A percentile compares a stretch with the other conserved stretches of the same genome.
Conservation (phyloP, 2,329 filamentous ascomycete genomes). For the Amphichorda felina region DNA sequence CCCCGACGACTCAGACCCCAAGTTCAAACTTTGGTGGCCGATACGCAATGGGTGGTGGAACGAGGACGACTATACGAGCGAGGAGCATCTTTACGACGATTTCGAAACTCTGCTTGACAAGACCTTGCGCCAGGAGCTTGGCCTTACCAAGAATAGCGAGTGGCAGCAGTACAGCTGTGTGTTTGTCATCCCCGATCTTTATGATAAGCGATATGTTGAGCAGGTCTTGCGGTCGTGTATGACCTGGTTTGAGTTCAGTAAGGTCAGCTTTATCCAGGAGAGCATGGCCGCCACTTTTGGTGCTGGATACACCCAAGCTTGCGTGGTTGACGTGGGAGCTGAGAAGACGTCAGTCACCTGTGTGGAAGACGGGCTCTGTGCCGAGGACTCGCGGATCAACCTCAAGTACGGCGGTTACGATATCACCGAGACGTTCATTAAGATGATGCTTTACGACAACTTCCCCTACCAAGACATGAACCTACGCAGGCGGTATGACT, state of each 20-base stretch:
- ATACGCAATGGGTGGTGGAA: slow-evolving; percentile 80
- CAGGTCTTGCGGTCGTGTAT: slow-evolving; percentile 76
- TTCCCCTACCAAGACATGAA: slow-evolving; percentile 96
- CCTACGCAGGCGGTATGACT: slow-evolving; percentile 79
- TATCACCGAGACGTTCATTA: slow-evolving; percentile 87
- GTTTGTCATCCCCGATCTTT: slow-evolving; percentile 93
- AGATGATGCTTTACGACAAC: slow-evolving; percentile 95
- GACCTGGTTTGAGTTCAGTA: slow-evolving; percentile 78
- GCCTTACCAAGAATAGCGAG: slow-evolving; percentile 62
- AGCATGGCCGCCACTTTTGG: slow-evolving; percentile 91
- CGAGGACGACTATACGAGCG: slow-evolving; percentile 73
- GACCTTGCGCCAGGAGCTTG: slow-evolving; percentile 75
- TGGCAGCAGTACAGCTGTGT: slow-evolving; percentile 91
- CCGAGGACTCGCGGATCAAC: slow-evolving; percentile 91
- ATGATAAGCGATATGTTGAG: slow-evolving; percentile 87
- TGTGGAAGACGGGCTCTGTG: slow-evolving; percentile 88
- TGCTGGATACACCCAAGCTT: slow-evolving; percentile 85
- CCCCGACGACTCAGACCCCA: slow-evolving; percentile 76
- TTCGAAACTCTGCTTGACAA: slow-evolving; percentile 80
- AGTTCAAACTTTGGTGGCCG: slow-evolving; percentile 90
- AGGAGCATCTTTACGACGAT: slow-evolving; percentile 73
- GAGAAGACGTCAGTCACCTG: slow-evolving; percentile 97
- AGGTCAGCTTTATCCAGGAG: slow-evolving; percentile 91
- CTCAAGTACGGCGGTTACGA: slow-evolving; percentile 89
- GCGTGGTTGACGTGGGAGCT: slow-evolving; percentile 90